These are phyloP conservation scores for Phytophthora pluvialis DNA, from an alignment of 352 stramenopile genomes.

Conservation along the genomic window DNA sequence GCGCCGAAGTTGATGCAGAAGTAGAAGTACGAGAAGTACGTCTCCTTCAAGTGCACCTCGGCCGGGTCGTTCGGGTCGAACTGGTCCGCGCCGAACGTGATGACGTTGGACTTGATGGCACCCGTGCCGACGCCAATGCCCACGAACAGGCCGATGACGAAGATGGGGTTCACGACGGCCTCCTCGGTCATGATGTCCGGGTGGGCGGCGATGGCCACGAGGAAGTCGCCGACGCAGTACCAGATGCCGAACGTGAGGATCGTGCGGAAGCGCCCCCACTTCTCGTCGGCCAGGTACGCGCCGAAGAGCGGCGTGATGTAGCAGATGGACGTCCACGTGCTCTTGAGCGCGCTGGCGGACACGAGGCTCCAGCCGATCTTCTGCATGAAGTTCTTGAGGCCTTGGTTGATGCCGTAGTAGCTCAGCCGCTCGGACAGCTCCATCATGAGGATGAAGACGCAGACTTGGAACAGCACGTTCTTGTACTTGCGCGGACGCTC, in stretches of 20 bases:
- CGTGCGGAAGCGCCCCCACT: slow-evolving; percentile 65
- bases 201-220: slow-evolving; percentile 63
- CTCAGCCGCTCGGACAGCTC: slow-evolving; percentile 41
- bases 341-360: slow-evolving; percentile 64
- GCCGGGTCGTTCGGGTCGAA: slow-evolving; percentile 56
- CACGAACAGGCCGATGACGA: slow-evolving; percentile 60
- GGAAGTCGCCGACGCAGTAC: slow-evolving; percentile 69
- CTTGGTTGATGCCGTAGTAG: slow-evolving; percentile 89
- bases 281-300: slow-evolving; percentile 66
- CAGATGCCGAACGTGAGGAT: slow-evolving; percentile 67
- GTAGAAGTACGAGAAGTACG: slow-evolving; percentile 88
- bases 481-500: slow-evolving; percentile 60
- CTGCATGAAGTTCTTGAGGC: slow-evolving; percentile 87
- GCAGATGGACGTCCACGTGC: slow-evolving; percentile 52
- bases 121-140: slow-evolving; percentile 56
- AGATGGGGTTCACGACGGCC: slow-evolving; percentile 48
- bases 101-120: slow-evolving; percentile 68
- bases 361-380: slow-evolving; percentile 64
- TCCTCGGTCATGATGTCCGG: slow-evolving; percentile 53
- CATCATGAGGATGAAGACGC: slow-evolving; percentile 47
- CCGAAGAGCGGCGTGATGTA: slow-evolving; percentile 69
- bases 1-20: slow-evolving; percentile 81
- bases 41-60: slow-evolving; percentile 60
- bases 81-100: slow-evolving; percentile 67
- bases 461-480: slow-evolving; percentile 66